Evolutionary conservation across 2,329 filamentous ascomycete genomes (phyloP).

Genomic region (Aureobasidium sp.): DNA sequence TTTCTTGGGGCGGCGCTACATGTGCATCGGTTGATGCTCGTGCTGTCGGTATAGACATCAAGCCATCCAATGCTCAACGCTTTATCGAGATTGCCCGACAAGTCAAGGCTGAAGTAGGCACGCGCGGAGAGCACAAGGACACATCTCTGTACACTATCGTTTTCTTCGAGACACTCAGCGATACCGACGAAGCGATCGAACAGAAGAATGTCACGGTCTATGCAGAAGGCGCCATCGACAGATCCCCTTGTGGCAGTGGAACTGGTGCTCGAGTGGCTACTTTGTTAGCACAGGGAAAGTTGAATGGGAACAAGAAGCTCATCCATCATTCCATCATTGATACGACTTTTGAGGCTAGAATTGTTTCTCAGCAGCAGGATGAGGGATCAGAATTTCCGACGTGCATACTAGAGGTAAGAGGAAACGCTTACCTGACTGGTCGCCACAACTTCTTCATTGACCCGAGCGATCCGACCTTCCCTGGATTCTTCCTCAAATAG

Average conservation of each 20-base stretch:
- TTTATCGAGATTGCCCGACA: slow-evolving; percentile 10
- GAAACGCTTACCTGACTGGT: slow-evolving; percentile 1
- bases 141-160: slow-evolving; percentile 12
- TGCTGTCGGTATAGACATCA: neutral
- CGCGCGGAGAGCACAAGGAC: neutral
- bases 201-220: slow-evolving; percentile 19
- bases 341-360: slow-evolving; percentile 3
- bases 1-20: slow-evolving; percentile 13
- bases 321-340: slow-evolving; percentile 9
- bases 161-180: slow-evolving; percentile 11
- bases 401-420: slow-evolving; percentile 4
- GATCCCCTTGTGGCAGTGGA: slow-evolving; percentile 28
- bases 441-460: slow-evolving; percentile 10
- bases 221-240: slow-evolving; percentile 40
- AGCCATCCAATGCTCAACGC: slow-evolving; percentile 3
- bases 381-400: neutral
- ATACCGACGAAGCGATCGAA: neutral
- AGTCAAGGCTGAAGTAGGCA: slow-evolving; percentile 1
- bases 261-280: slow-evolving; percentile 24
- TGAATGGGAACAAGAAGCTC: slow-evolving; percentile 1
- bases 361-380: neutral
- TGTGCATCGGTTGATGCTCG: slow-evolving; percentile 10
- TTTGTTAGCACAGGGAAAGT: neutral
- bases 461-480: slow-evolving; percentile 2
- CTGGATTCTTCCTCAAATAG: slow-evolving; percentile 9